These are phyloP conservation scores for Phytophthora europaea DNA, from an alignment of 352 stramenopile genomes.

Conservation along the genomic window DNA sequence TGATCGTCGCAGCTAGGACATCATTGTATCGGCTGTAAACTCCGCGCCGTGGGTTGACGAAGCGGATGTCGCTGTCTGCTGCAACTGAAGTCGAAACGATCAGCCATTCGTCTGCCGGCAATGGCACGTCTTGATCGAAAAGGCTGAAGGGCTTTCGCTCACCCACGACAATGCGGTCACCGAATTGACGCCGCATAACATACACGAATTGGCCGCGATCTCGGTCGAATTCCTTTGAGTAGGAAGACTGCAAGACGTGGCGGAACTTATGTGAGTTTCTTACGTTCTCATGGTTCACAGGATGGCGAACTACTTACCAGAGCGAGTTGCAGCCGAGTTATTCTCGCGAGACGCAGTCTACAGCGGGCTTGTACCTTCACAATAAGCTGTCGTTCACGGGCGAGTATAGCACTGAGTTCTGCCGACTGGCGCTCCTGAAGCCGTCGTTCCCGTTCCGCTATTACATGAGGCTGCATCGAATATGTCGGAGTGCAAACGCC, in stretches of 20 bases:
- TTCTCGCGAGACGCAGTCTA: constrained; percentile 46
- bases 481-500: constrained; percentile 35
- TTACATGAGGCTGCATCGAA: constrained; percentile 53
- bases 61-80: constrained; percentile 14
- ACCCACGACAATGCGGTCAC: constrained; percentile 8
- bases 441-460: constrained; percentile 33
- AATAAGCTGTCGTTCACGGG: constrained; percentile 33
- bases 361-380: constrained; percentile 46
- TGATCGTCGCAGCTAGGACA: constrained; percentile 32
- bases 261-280: background rate
- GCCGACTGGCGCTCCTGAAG: background rate
- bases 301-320: constrained; percentile 31
- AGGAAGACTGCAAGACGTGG: constrained; percentile 36
- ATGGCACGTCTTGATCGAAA: constrained; percentile 49
- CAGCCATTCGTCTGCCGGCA: constrained; percentile 62
- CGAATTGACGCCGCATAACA: constrained; percentile 17
- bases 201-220: constrained; percentile 47
- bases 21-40: constrained; percentile 54
- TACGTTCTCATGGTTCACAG: background rate
- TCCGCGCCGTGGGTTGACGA: constrained; percentile 59
- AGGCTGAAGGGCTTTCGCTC: constrained; percentile 61
- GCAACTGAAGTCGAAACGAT: constrained; percentile 6
- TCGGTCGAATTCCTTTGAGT: constrained; percentile 59
- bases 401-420: constrained; percentile 3
- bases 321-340: constrained; percentile 44